Evolutionary conservation across 2,329 filamentous ascomycete genomes (phyloP), one percentile per base, ranked within the genome.

Genomic region (Pseudogymnoascus sp.): DNA sequence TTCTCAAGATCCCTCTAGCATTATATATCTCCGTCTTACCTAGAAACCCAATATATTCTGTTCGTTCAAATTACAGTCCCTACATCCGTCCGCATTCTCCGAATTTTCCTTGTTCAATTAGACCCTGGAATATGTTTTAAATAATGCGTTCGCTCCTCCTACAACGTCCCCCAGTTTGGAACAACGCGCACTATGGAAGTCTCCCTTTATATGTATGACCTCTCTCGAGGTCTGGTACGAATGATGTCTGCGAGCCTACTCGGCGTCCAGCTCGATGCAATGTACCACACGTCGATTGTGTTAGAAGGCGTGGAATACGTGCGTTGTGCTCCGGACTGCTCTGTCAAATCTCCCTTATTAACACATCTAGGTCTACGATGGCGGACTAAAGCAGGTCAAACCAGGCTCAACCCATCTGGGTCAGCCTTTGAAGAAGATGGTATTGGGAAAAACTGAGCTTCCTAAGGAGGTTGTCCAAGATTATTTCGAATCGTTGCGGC

Each of bases 271-370:
- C 90, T 97, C 60, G 93, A 97, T 75, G 95, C 95, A 62, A 86
- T 99, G 62, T 97, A 97, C 70, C 95, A 99, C 75, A 97, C 95
- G 0, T 91, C 93, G 0, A 87, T 99, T 62, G 88, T 96, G 44
- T 80, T 97, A 40, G 84, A 87, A 61, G 87, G 88, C n/a, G 83
- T 88, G 60, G 95, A 99, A 76, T 97, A 96, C 75, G 85, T 60
- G 23, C 7, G 59, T 60, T 60, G n/a, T n/a, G 10, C 17, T 19
- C 59, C 13, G 1, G 17, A 68, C 64, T 72, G 66, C 40, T 13
- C 2, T 33, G 37, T 31, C 11, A 62, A n/a, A 9, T 86, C 21
- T 17, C 9, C 15, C 21, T 26, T 31, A 60, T 31, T 60, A 19
- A 60, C 59, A 26, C 13, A 40, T 40, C 7, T 15, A 60, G 59